Conservation (phyloP, 2,329 filamentous ascomycete species). For the Epicoccum sorghinum region DNA sequence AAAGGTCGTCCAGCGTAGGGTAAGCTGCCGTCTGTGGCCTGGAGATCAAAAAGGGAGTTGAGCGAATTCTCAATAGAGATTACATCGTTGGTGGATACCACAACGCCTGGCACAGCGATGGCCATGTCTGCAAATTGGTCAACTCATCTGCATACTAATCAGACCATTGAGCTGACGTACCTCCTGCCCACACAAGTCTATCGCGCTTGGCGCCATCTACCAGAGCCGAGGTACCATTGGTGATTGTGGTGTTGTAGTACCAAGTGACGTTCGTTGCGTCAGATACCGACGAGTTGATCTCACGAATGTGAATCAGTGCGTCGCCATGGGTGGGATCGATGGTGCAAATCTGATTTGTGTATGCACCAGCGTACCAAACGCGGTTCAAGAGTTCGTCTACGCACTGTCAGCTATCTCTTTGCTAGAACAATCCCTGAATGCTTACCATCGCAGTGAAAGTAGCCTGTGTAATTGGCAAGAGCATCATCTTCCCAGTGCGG, state of each 20-base stretch:
- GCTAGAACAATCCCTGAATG: too few relatives aligned
- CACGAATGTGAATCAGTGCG: constrained; percentile 41
- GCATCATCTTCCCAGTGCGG: constrained; percentile 49
- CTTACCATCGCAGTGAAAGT: constrained; percentile 51
- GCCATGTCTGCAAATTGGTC: constrained; percentile 56
- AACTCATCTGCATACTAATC: not conserved
- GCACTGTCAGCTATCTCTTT: constrained; percentile 1
- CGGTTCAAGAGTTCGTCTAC: constrained; percentile 52
- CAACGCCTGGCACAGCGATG: constrained; percentile 61
- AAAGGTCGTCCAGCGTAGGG: constrained; percentile 60
- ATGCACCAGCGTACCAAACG: constrained; percentile 53
- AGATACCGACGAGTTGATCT: constrained; percentile 37
- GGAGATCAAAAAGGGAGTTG: constrained; percentile 55
- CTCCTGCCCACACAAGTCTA: constrained; percentile 64
- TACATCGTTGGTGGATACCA: constrained; percentile 62
- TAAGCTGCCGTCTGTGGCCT: constrained; percentile 53
- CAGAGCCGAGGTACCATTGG: constrained; percentile 46
- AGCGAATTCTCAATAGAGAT: constrained; percentile 58
- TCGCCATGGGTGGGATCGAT: constrained; percentile 47
- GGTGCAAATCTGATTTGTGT: constrained; percentile 49
- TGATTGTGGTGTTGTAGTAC: constrained; percentile 52
- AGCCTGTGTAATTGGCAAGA: constrained; percentile 48
- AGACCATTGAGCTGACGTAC: constrained; percentile 16
- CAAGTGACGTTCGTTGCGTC: constrained; percentile 45
- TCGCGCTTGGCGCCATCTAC: constrained; percentile 66